phyloP scores from a whole-genome alignment of 2,329 filamentous ascomycete genomes.

The Cladorrhinum sp. region DNA sequence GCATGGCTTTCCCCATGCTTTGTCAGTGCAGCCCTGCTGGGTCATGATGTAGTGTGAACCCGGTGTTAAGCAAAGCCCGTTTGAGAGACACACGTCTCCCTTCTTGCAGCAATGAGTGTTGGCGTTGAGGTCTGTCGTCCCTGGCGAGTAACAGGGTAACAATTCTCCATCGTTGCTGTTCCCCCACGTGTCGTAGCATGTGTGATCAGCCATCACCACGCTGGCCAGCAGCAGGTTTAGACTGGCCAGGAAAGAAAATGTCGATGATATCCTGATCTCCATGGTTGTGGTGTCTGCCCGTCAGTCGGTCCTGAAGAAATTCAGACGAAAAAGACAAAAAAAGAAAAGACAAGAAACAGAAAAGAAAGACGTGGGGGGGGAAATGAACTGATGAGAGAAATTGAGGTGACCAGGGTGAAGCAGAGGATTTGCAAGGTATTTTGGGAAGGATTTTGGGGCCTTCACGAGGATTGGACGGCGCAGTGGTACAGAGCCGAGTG shows the following conservation, averaged over 20 bases:
- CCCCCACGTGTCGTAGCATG: conserved; percentile 24
- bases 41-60: conserved; percentile 29
- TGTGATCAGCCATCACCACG: conserved; percentile 3
- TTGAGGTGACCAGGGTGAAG: not conserved
- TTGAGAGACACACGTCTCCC: conserved; percentile 29
- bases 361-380: not conserved
- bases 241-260: conserved; percentile 6
- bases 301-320: not conserved
- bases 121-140: conserved; percentile 5
- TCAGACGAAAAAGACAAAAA: not conserved
- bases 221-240: conserved; percentile 5
- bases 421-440: not conserved
- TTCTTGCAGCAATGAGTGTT: conserved; percentile 28
- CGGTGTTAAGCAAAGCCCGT: conserved; percentile 32
- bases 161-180: conserved; percentile 14
- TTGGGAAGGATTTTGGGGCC: not conserved
- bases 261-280: conserved; percentile 2
- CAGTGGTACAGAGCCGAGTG: not conserved
- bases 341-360: not conserved
- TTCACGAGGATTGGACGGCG: not conserved
- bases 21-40: conserved; percentile 31
- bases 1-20: conserved; percentile 28
- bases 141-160: conserved; percentile 24
- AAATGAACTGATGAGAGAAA: not conserved
- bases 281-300: not conserved